phyloP scores from a whole-genome alignment of 495 filamentous ascomycete genomes.

The Trichoderma reesei region DNA sequence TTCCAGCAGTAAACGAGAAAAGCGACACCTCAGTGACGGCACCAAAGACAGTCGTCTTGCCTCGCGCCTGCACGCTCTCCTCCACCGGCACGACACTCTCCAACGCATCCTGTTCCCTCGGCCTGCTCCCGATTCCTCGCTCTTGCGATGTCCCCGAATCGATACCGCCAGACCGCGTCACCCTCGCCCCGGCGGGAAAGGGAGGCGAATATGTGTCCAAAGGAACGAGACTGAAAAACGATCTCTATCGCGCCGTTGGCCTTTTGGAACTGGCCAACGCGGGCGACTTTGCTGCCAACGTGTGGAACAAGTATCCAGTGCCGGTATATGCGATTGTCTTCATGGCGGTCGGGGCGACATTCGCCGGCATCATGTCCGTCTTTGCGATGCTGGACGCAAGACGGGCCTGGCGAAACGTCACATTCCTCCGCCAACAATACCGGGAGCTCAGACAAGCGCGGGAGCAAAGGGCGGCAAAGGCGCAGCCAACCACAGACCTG shows the following conservation, averaged over 20 bases:
- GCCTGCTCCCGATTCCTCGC: background rate
- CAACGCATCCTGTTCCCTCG: background rate
- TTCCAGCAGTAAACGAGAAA: background rate
- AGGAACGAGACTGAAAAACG: slow-evolving; percentile 26
- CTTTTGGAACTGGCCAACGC: slow-evolving; percentile 42
- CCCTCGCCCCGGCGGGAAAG: background rate
- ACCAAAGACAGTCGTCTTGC: background rate
- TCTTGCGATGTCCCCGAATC: background rate
- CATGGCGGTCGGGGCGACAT: slow-evolving; percentile 39
- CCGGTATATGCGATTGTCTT: slow-evolving; percentile 34
- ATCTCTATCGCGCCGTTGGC: slow-evolving; percentile 34
- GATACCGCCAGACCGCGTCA: background rate
- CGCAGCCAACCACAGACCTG: slow-evolving; percentile 13
- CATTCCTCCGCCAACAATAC: slow-evolving; percentile 27
- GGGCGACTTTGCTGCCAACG: slow-evolving; percentile 42
- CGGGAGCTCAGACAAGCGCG: slow-evolving; percentile 16
- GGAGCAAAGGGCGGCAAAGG: background rate
- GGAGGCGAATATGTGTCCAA: background rate
- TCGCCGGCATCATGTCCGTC: slow-evolving; percentile 32
- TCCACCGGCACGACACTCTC: background rate
- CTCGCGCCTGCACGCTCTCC: background rate
- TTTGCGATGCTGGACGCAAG: slow-evolving; percentile 32
- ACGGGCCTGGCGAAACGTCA: slow-evolving; percentile 34
- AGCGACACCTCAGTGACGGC: background rate
- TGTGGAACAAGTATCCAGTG: slow-evolving; percentile 41